Base-by-base conservation (phyloP, 129 eudicot genomes). In the Smallanthus sonchifolius region DNA sequence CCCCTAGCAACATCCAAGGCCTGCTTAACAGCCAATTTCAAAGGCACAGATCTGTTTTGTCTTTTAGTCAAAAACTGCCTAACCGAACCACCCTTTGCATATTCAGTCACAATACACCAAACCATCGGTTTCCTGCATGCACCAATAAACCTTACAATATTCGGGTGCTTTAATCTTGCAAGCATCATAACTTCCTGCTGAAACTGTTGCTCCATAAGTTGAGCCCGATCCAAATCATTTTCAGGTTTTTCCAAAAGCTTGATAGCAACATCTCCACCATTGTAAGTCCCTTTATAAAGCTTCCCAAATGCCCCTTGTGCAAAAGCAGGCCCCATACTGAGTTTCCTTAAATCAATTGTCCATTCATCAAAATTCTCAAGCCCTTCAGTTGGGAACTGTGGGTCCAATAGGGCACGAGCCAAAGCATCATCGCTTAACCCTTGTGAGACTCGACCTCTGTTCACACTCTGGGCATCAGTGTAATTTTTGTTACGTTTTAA, bases 1-100 rank as follows among this genome's bases (percentile, higher is more conserved):
- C 99, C 99, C 77, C 96, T 86, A 2, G 99, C 99, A 7, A 94
- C 99, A 85, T 94, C 99, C 84, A 94, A 73, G 13, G 99, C 99
- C 82, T 94, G 99, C 84, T 94, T 94, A 36, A 94, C 99, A 10
- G 99, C 99, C 65, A 91, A 67, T 72, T 88, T 94, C 82, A 94
- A 81, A 63, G 97, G 96, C 69, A 88, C 99, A 0, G 97, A 82
- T 68, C 97, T 78, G 54, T 91, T 91, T 75, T 86, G 91, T 67
- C 99, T 80, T 84, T 83, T 95, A 1, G 89, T 76, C 77, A 95
- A 62, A 84, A 91, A 95, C 80, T 95, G 99, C 15, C 99, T 85
- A 35, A 95, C 99, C 14, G 99, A 95, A 61, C 99, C 99, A 40
- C 99, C 99, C 78, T 88, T 95, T 15, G 99, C 99, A 79, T 95